A percentile compares a stretch with the other conserved stretches of the same genome.
Conservation (phyloP, 192 early-diverging fungal species). For the Umbelopsis vinacea region DNA sequence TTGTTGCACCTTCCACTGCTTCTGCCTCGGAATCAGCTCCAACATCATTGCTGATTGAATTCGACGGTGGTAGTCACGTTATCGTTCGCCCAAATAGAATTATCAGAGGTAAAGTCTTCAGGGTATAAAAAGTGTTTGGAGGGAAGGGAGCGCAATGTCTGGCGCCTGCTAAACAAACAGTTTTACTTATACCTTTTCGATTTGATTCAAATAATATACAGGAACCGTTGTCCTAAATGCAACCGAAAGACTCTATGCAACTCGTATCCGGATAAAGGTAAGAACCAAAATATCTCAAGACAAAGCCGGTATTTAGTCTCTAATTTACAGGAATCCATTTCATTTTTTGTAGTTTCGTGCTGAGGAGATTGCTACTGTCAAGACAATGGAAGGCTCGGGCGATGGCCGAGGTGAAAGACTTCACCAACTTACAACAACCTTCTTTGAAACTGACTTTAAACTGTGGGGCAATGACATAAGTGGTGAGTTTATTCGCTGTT, state of each 20-base stretch:
- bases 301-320: no score
- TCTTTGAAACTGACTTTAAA: slow-evolving; percentile 35
- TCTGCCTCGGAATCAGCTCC: background rate
- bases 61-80: slow-evolving; percentile 41
- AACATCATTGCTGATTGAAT: slow-evolving; percentile 27
- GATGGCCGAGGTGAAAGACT: slow-evolving; percentile 37
- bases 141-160: background rate
- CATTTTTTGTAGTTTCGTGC: slow-evolving; percentile 36
- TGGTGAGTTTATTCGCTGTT: slow-evolving; percentile 23
- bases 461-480: slow-evolving; percentile 36
- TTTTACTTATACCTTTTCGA: no score
- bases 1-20: background rate
- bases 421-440: slow-evolving; percentile 41
- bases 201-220: slow-evolving; percentile 1
- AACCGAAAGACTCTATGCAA: slow-evolving; percentile 36
- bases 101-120: slow-evolving; percentile 31
- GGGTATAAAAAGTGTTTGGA: background rate
- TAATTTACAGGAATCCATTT: no score
- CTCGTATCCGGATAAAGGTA: slow-evolving; percentile 44
- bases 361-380: slow-evolving; percentile 41
- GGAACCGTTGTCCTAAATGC: slow-evolving; percentile 36
- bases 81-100: slow-evolving; percentile 43
- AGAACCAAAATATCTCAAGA: background rate
- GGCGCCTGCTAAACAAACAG: background rate
- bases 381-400: slow-evolving; percentile 30